A percentile compares a stretch with the other conserved stretches of the same genome.
These are phyloP conservation scores for Pseudocercospora crystallina DNA, from an alignment of 2,329 filamentous ascomycete species.

Conservation along the genomic window DNA sequence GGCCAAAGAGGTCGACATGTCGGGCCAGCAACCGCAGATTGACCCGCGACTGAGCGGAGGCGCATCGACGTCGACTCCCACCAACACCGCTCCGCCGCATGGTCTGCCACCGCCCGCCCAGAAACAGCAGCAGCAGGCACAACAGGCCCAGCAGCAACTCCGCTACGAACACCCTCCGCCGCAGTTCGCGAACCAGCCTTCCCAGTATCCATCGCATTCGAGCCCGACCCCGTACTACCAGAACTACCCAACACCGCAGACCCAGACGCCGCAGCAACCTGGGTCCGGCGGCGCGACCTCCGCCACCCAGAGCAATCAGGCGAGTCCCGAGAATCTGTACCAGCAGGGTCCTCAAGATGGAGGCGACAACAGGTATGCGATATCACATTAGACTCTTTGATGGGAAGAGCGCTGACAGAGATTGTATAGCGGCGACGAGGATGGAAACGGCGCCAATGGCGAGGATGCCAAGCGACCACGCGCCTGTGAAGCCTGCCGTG, in stretches of 20 bases:
- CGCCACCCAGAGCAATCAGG: slow-evolving; percentile 27
- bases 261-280: slow-evolving; percentile 17
- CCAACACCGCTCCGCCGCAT: too few relatives aligned
- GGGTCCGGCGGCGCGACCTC: slow-evolving; percentile 16
- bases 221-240: slow-evolving; percentile 27
- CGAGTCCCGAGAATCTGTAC: slow-evolving; percentile 20
- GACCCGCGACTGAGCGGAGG: too few relatives aligned
- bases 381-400: neutral
- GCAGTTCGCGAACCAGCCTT: neutral
- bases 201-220: slow-evolving; percentile 7
- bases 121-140: too few relatives aligned
- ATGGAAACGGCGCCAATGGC: slow-evolving; percentile 12
- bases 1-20: too few relatives aligned
- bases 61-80: too few relatives aligned
- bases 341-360: slow-evolving; percentile 12
- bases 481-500: slow-evolving; percentile 50
- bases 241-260: slow-evolving; percentile 20
- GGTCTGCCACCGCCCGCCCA: too few relatives aligned
- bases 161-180: neutral
- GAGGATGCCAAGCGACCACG: slow-evolving; percentile 48
- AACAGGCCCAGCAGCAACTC: too few relatives aligned
- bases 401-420: too few relatives aligned
- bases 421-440: slow-evolving; percentile 6
- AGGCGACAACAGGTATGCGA: slow-evolving; percentile 16
- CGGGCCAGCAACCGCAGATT: too few relatives aligned